Base-by-base conservation (phyloP, 345 rosid genomes). In the Trapa incisa region DNA sequence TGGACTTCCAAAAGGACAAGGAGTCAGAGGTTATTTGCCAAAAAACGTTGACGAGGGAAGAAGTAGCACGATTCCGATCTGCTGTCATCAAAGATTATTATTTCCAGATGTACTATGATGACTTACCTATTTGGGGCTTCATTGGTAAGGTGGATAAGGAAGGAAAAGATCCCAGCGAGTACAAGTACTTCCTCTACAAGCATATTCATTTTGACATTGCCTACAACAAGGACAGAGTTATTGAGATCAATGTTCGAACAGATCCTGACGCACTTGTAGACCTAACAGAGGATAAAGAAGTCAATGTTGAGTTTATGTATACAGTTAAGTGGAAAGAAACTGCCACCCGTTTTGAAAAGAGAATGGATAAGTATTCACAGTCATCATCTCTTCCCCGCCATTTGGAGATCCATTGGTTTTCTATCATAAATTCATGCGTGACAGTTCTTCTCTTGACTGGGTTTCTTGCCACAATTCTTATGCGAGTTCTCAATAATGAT, bases 281-380 rank as follows among this genome's bases (percentile, higher is more conserved):
- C 37, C 75, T 83, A 42, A 83, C 82, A 12, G 84, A 83, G 67
- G 82, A 83, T 45, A 80, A 80, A 68, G 72, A 80, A 67, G 82
- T 80, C 16, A 64, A 78, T 29, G 78, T 74, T 7, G 87, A 81
- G 37, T 84, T 81, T 63, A 68, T 74, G 67, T 84, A 79, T 69
- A 66, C 85, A 2, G 87, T 80, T n/a, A 84, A 76, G 66, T 84
- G 87, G 87, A 84, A 81, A 76, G 85, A 81, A 71, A 84, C 87
- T 11, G 71, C 72, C 33, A 77, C 67, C 41, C 79, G 81, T 14
- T 84, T 74, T 66, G 84, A 84, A 42, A 79, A 84, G 64, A 79
- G 85, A 74, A 84, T 84, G 87, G 83, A 81, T 22, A 81, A 79
- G 72, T 81, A 84, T 68, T 81, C 87, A 0, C 71, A 75, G 36